Percentiles rank a stretch among this genome's conserved stretches.
Conservation (phyloP, 2,329 filamentous ascomycete genomes). For the Cladophialophora exuberans region DNA sequence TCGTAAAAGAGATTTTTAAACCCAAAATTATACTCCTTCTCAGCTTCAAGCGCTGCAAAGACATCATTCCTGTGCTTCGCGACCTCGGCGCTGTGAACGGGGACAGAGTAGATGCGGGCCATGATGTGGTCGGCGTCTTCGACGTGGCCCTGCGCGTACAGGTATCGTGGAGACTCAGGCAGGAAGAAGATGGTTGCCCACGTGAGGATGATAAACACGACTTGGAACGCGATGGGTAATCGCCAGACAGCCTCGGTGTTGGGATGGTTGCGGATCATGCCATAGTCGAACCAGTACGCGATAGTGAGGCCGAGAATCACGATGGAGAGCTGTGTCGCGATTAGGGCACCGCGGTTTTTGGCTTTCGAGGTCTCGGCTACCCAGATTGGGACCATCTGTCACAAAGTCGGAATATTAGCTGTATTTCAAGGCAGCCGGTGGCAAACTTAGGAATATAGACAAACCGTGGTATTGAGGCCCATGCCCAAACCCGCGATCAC, state of each 20-base stretch:
- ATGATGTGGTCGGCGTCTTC: conserved; percentile 25
- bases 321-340: conserved; percentile 23
- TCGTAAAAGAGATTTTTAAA: conserved; percentile 26
- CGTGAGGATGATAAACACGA: conserved; percentile 47
- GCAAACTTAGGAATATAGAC: neutral
- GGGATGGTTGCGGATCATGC: conserved; percentile 20
- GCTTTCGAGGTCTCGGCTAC: conserved; percentile 23
- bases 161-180: conserved; percentile 41
- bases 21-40: conserved; percentile 24
- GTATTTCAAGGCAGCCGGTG: neutral
- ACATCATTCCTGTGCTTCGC: conserved; percentile 18
- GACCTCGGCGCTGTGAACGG: conserved; percentile 16
- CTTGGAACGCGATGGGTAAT: conserved; percentile 54
- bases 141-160: conserved; percentile 16
- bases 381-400: conserved; percentile 24
- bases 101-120: conserved; percentile 21
- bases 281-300: conserved; percentile 27
- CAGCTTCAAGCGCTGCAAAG: conserved; percentile 21
- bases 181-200: conserved; percentile 40
- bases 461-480: conserved; percentile 20
- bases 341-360: conserved; percentile 19
- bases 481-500: conserved; percentile 27
- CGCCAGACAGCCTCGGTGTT: conserved; percentile 37
- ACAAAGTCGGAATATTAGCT: neutral
- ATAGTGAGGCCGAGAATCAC: conserved; percentile 18